Conservation (phyloP, 169 alveolate genomes). For the Cryptosporidium sp. region DNA sequence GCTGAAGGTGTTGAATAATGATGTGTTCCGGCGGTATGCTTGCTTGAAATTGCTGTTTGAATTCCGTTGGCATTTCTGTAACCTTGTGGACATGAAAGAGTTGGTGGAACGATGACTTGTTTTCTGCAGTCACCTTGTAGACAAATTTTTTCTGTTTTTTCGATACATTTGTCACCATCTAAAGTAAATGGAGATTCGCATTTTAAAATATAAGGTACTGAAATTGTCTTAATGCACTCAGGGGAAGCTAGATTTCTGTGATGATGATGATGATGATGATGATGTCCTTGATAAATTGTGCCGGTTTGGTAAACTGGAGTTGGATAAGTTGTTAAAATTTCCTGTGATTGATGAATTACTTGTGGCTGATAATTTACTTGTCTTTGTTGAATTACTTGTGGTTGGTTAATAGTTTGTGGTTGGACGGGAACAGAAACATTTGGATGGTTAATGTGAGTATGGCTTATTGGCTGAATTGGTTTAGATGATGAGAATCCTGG, state of each 20-base stretch:
- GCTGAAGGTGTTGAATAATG: slow-evolving; percentile 60
- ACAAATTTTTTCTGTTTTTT: slow-evolving; percentile 69
- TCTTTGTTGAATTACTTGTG: slow-evolving; percentile 12
- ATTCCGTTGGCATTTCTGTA: slow-evolving; percentile 68
- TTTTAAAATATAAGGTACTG: slow-evolving; percentile 58
- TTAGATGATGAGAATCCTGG: slow-evolving; percentile 75
- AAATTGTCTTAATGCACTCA: slow-evolving; percentile 67
- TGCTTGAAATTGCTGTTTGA: slow-evolving; percentile 71
- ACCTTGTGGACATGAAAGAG: slow-evolving; percentile 66
- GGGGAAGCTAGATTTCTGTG: slow-evolving; percentile 40
- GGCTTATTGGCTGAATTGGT: slow-evolving; percentile 10
- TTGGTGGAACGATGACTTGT: slow-evolving; percentile 51
- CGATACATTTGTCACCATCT: slow-evolving; percentile 70
- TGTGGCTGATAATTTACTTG: slow-evolving; percentile 25
- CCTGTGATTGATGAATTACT: slow-evolving; percentile 17
- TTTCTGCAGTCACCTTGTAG: slow-evolving; percentile 66
- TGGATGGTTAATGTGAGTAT: neutral
- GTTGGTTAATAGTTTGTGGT: slow-evolving; percentile 22
- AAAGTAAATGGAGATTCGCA: slow-evolving; percentile 63
- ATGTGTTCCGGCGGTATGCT: slow-evolving; percentile 38
- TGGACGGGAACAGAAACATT: neutral
- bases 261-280: slow-evolving; percentile 68
- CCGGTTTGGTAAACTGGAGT: slow-evolving; percentile 22
- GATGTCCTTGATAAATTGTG: slow-evolving; percentile 29
- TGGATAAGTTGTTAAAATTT: slow-evolving; percentile 7